phyloP scores from a whole-genome alignment of 176 grass and related monocot species.

The Puya raimondii region DNA sequence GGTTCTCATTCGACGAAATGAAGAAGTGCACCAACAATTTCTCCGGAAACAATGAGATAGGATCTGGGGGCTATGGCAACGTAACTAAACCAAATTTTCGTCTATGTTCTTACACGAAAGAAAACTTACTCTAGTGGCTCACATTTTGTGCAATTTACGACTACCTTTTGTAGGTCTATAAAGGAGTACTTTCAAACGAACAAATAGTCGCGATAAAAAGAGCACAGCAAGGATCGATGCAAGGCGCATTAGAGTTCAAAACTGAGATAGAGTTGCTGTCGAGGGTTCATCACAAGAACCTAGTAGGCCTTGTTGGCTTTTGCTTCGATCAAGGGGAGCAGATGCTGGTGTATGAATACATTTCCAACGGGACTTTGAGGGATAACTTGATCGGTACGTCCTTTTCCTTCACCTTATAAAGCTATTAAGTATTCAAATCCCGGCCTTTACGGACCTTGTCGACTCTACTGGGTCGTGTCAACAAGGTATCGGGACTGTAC shows the following conservation, averaged over 20 bases:
- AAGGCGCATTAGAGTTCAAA: constrained; percentile 81
- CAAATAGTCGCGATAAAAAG: constrained; percentile 66
- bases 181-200: constrained; percentile 54
- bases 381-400: constrained; percentile 60
- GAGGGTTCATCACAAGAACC: constrained; percentile 87
- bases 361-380: constrained; percentile 63
- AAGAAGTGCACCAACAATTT: constrained; percentile 74
- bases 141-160: not conserved
- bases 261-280: constrained; percentile 88
- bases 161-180: constrained; percentile 55
- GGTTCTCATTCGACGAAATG: constrained; percentile 68
- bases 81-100: constrained; percentile 26
- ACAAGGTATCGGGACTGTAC: not conserved
- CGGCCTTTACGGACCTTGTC: too few relatives aligned
- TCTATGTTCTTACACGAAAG: too few relatives aligned
- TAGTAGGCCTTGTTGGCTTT: constrained; percentile 73
- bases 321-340: constrained; percentile 84
- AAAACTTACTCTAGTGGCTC: not conserved
- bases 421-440: not conserved
- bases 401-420: not conserved
- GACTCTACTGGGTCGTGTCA: too few relatives aligned
- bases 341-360: constrained; percentile 83
- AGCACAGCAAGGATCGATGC: constrained; percentile 67
- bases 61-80: constrained; percentile 80
- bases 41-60: constrained; percentile 53